Evolutionary conservation across 345 rosid species (phyloP), one percentile per base, ranked within the genome.

Genomic region (Populus euphratica): DNA sequence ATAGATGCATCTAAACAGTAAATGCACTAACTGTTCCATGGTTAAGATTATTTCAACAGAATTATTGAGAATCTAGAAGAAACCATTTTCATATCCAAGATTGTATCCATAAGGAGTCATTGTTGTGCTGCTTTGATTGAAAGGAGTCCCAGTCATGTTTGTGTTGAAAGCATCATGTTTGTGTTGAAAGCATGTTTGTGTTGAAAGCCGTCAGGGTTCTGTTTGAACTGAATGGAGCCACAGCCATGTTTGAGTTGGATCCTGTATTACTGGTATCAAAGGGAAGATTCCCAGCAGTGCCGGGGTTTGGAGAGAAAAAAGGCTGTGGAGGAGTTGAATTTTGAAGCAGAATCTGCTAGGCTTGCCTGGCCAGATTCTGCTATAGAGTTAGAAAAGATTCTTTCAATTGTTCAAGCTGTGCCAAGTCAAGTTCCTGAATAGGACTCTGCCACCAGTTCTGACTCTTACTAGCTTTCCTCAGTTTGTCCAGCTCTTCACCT

Each of bases 401-500:
- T 59, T 79, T 84, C 62, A 91, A 47, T 68, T 80, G 84, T 74
- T 78, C 75, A 4, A 91, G 87, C 73, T 86, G 86, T 9, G 61
- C 7, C 8, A 76, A 4, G 39, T 33, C 69, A 1, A 89, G 82
- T 18, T 74, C 77, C 5, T 83, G 87, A 1, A 83, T 8, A 1
- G 90, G 89, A 2, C 79, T 71, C 65, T 86, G 85, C 95, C 93
- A 92, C 91, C 92, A 87, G 41, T 77, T 73, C 63, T 72, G 81
- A 14, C 20, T 68, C 64, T 73, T 64, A 29, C 64, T 75, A 5
- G 71, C 83, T 63, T 78, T 84, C 67, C 72, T 83, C 41, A 80
- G 70, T 59, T 59, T 39, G n/a, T 82, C 85, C 1, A 92, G 73
- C 64, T 81, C 90, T 68, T 86, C 81, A 0, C 82, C 86, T 5